Conservation (phyloP, 164 flowering plant species). For the Aristolochia californica region DNA sequence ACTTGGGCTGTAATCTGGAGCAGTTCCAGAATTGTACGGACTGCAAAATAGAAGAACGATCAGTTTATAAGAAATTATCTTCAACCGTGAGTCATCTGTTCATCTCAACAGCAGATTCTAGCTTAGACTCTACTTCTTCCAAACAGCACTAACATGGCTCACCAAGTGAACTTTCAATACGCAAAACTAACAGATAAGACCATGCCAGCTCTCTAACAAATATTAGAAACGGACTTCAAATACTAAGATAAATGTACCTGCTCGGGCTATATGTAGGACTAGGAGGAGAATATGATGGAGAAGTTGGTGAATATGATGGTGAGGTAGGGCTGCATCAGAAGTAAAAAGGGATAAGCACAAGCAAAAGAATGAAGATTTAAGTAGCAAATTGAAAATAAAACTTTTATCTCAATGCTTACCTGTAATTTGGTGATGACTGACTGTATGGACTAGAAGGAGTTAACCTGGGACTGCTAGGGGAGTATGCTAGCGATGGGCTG, state of each 20-base stretch:
- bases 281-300: constrained; percentile 86
- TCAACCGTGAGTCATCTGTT: not conserved
- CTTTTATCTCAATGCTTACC: constrained; percentile 24
- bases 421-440: constrained; percentile 87
- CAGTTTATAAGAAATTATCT: not conserved
- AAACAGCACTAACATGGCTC: not conserved
- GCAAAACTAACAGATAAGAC: not conserved
- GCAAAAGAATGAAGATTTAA: not conserved
- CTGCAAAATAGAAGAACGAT: constrained; percentile 27
- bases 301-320: constrained; percentile 96
- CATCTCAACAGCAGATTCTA: too few species aligned
- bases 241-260: constrained; percentile 42
- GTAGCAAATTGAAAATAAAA: not conserved
- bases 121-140: too few species aligned
- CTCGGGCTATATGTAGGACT: constrained; percentile 93
- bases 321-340: constrained; percentile 74
- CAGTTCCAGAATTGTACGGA: constrained; percentile 60
- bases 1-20: constrained; percentile 85
- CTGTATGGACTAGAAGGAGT: constrained; percentile 85
- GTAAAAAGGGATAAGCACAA: not conserved
- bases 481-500: constrained; percentile 79
- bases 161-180: not conserved
- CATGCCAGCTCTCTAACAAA: not conserved
- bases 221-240: too few species aligned
- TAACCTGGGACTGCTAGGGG: constrained; percentile 84